These are phyloP conservation scores for Collybia sordida DNA, from an alignment of 768 basidiomycete genomes.

Conservation along the genomic window DNA sequence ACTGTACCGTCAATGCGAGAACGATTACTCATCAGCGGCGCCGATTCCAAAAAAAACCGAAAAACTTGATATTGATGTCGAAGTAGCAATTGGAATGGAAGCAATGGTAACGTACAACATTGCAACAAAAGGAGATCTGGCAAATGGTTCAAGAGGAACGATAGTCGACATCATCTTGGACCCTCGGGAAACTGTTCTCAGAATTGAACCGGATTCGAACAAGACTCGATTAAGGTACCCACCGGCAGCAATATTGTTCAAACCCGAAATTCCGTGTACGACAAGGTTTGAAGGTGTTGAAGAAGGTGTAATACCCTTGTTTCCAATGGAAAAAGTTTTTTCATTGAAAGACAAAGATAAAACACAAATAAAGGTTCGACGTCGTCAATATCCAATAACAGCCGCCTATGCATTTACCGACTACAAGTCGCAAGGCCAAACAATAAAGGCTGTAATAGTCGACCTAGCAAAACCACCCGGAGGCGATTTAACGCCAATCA, in stretches of 20 bases:
- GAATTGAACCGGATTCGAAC: background rate
- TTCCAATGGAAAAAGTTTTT: conserved; percentile 9
- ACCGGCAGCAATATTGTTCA: conserved; percentile 30
- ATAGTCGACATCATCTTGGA: conserved; percentile 32
- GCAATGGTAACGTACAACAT: conserved; percentile 37
- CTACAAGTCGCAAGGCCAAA: conserved; percentile 40
- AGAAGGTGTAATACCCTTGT: conserved; percentile 23
- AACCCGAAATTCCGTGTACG: conserved; percentile 16
- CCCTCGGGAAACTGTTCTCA: conserved; percentile 25
- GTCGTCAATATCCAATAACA: conserved; percentile 29
- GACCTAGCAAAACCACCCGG: conserved; percentile 31
- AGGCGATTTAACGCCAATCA: conserved; percentile 25
- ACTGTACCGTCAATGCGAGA: conserved; percentile 1
- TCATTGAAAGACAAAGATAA: background rate
- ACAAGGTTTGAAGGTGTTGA: conserved; percentile 22
- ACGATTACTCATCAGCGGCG: conserved; percentile 6
- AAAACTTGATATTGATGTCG: conserved; percentile 18
- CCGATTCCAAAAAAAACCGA: conserved; percentile 11
- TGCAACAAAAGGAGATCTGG: conserved; percentile 34
- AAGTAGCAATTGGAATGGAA: conserved; percentile 33
- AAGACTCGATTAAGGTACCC: conserved; percentile 23
- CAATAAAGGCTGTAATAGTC: conserved; percentile 30
- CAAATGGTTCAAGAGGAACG: conserved; percentile 36
- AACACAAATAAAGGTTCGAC: conserved; percentile 11
- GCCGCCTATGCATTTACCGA: conserved; percentile 40